phyloP scores from a whole-genome alignment of 768 basidiomycete genomes.

The Coprinellus aureogranulatus region DNA sequence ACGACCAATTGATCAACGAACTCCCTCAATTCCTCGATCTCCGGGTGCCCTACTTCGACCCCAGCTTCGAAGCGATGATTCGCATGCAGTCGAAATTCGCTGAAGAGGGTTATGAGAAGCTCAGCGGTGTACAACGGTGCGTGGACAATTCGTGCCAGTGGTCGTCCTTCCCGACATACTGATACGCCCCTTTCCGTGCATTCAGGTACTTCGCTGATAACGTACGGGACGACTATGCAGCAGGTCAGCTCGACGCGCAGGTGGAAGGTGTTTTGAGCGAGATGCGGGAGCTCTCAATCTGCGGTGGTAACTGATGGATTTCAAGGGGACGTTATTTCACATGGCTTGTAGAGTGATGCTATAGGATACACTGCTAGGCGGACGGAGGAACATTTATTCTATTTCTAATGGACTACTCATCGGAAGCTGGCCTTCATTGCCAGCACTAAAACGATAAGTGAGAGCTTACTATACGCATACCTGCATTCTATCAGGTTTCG shows the following conservation, averaged over 20 bases:
- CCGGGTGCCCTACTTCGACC: constrained; percentile 96
- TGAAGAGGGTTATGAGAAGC: constrained; percentile 96
- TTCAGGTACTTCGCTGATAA: constrained; percentile 82
- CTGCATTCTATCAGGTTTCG: no score
- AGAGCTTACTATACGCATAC: no score
- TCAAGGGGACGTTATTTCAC: neutral
- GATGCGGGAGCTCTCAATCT: constrained; percentile 95
- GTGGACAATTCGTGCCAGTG: no score
- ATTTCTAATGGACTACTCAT: no score
- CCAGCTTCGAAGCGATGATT: constrained; percentile 98
- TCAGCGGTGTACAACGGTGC: constrained; percentile 88
- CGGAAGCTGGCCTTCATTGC: no score
- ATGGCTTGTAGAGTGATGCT: neutral
- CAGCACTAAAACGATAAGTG: no score
- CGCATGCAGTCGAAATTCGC: constrained; percentile 97
- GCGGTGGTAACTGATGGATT: constrained; percentile 54
- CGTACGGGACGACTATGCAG: constrained; percentile 95
- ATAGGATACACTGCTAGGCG: neutral
- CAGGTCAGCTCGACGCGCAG: constrained; percentile 94
- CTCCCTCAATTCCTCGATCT: constrained; percentile 91
- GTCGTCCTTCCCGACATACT: no score
- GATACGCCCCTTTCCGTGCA: no score
- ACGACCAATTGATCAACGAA: constrained; percentile 87
- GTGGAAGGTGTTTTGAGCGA: constrained; percentile 97
- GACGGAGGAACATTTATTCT: no score